Base-by-base conservation (phyloP, 331 rosid species). In the Stylosanthes scabra region DNA sequence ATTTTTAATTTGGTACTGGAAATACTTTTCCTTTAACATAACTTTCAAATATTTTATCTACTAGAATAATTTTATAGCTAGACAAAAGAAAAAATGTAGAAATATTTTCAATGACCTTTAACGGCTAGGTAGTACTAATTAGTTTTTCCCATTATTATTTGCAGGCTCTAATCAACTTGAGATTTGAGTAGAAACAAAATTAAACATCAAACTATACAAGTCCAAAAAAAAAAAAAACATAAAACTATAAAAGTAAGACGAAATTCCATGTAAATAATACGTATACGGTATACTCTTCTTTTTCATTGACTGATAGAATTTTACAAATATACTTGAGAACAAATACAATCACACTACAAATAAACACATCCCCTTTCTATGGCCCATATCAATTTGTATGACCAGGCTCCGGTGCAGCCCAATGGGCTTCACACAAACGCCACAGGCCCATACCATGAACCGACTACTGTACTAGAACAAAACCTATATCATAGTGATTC, bases 391-490 rank as follows among this genome's bases (percentile, higher is more conserved):
- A 45, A 27, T 11, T 46, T 55, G 68, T 83, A 70, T 71, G 82
- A 67, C 76, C 74, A 78, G 74, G 82, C 67, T 69, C 50, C 73
- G 29, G 20, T n/a, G 7, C 15, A 40, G 63, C 70, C 49, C 66
- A 82, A 41, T 55, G 49, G 75, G 60, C 80, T 20, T 27, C 28
- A 65, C 11, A 39, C 28, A 70, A 82, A 74, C 50, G 80, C 83
- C 81, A 28, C 83, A 10, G 77, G 65, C 82, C 67, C 80, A 65
- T 77, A 78, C 79, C 55, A 58, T 28, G 12, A 58, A 63, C 44
- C 29, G 7, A 2, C 14, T 45, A 9, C 15, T 45, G 44, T 3
- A 37, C 59, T 28, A 49, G 4, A 11, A 20, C 25, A 20, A 20
- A 20, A 20, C 25, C 25, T 20, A 20, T 20, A 20, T 20, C 25